phyloP scores from a whole-genome alignment of 805 yeast genomes.

The Lachancea dasiensis region DNA sequence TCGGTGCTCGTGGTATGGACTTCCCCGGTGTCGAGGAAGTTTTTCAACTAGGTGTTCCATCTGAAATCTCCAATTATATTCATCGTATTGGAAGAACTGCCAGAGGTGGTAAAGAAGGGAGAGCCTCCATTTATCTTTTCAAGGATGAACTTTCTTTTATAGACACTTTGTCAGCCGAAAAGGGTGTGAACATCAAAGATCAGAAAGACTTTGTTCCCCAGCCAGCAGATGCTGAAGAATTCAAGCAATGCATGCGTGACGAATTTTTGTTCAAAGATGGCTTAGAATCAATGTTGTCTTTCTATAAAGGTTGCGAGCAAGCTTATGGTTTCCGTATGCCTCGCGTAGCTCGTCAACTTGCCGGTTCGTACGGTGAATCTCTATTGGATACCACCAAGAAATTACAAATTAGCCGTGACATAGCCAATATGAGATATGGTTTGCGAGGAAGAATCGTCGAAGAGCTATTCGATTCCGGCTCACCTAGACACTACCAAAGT shows the following conservation, averaged over 20 bases:
- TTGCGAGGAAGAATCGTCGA: slow-evolving; percentile 17
- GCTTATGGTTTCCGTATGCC: slow-evolving; percentile 30
- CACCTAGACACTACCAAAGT: slow-evolving; percentile 1
- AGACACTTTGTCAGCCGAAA: slow-evolving; percentile 40
- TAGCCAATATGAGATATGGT: slow-evolving; percentile 20
- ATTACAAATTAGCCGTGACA: slow-evolving; percentile 17
- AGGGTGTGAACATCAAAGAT: slow-evolving; percentile 50
- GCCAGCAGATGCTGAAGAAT: slow-evolving; percentile 28
- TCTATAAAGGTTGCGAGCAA: slow-evolving; percentile 31
- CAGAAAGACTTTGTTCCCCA: slow-evolving; percentile 35
- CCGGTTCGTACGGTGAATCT: slow-evolving; percentile 22
- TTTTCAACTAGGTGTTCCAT: slow-evolving; percentile 73
- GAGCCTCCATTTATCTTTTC: slow-evolving; percentile 55
- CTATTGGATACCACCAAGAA: slow-evolving; percentile 20
- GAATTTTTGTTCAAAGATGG: slow-evolving; percentile 30
- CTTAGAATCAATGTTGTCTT: slow-evolving; percentile 34
- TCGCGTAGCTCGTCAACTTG: slow-evolving; percentile 19
- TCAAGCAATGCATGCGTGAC: slow-evolving; percentile 20
- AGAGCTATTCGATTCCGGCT: slow-evolving; percentile 21
- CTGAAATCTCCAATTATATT: slow-evolving; percentile 69
- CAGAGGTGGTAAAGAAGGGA: slow-evolving; percentile 79
- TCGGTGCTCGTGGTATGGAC: slow-evolving; percentile 96
- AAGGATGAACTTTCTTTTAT: slow-evolving; percentile 53
- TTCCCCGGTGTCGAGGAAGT: slow-evolving; percentile 85
- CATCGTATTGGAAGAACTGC: slow-evolving; percentile 97